Base-by-base conservation (phyloP, 2,329 filamentous ascomycete species). In the Ascochyta viciae-villosae region DNA sequence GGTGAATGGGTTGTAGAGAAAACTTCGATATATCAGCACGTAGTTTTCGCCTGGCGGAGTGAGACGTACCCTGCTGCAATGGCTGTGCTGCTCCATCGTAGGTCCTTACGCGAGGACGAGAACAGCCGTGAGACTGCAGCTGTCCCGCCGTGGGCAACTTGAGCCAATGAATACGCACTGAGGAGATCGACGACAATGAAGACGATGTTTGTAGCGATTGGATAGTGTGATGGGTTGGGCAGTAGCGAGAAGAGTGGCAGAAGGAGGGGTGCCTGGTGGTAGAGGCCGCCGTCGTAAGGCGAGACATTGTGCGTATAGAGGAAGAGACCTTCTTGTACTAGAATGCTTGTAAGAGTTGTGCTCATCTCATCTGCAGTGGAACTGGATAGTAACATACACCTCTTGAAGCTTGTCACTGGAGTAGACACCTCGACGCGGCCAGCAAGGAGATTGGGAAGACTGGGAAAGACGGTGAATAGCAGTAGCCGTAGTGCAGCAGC, bases 321-420 rank as follows among this genome's bases (percentile, higher is more conserved):
- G 71, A 96, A 99, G 54, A 99, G 81, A 19, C 95, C 95, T 79
- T 99, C 95, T 82, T 98, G 94, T 51, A 98, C 92, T 96, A 67
- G 31, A 61, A 3, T 1, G 7, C 15, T 4, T 24, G 59, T 70
- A 23, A 67, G 65, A 22, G 3, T 13, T 29, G 3, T 16, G 9
- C 4, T 19, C 4, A 24, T 2, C 3, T 19, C 33, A n/a, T 43
- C 33, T 44, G 5, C 19, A 23, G n/a, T 12, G 42, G 15, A 7
- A 8, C 2, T 35, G 15, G 31, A 42, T 3, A 35, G 16, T 9
- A 33, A 50, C 62, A 77, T 83, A 96, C 93, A 82, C 86, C 95
- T 87, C 82, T 98, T 98, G 85, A 97, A 99, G 84, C 94, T 96
- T 67, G 92, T 97, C 42, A 98, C 90, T 35, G 95, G 94, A 22